phyloP scores from a whole-genome alignment of 73 alveolate species.

The Paramecium pentaurelia region DNA sequence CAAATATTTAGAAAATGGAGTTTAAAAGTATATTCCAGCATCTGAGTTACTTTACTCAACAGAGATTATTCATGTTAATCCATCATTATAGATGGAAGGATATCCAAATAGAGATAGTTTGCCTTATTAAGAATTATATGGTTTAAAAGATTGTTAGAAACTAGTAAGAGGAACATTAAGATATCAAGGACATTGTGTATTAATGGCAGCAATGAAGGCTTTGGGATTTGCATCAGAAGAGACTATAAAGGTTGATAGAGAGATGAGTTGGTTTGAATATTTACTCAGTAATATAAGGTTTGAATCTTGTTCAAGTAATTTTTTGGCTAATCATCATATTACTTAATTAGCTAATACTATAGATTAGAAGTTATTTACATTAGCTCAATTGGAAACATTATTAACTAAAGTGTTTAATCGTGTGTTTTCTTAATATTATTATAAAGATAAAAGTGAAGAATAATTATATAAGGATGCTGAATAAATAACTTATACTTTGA shows the following conservation, averaged over 20 bases:
- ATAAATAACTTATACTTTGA: not conserved
- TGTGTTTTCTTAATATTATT: not conserved
- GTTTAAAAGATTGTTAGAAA: conserved; percentile 61
- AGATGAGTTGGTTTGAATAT: conserved; percentile 65
- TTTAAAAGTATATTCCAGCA: conserved; percentile 58
- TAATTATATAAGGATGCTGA: not conserved
- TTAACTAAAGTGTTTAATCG: not conserved
- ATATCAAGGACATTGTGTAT: conserved; percentile 69
- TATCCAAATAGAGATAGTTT: conserved; percentile 84
- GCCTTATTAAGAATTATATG: conserved; percentile 29
- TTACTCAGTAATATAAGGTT: conserved; percentile 13
- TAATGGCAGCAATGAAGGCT: conserved; percentile 79
- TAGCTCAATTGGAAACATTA: not conserved
- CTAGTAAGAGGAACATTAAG: conserved; percentile 86
- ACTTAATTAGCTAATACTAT: not conserved
- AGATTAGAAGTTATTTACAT: not conserved
- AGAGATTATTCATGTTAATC: conserved; percentile 65
- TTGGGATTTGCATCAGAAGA: conserved; percentile 77
- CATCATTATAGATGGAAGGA: conserved; percentile 77
- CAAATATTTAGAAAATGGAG: conserved; percentile 67
- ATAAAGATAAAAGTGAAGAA: not conserved
- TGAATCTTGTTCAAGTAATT: not conserved
- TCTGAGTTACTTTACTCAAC: conserved; percentile 65
- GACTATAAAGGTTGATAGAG: conserved; percentile 42
- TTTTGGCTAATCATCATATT: not conserved